Evolutionary conservation across 2,329 filamentous ascomycete species (phyloP).

Genomic region (Aspergillus novoparasiticus): DNA sequence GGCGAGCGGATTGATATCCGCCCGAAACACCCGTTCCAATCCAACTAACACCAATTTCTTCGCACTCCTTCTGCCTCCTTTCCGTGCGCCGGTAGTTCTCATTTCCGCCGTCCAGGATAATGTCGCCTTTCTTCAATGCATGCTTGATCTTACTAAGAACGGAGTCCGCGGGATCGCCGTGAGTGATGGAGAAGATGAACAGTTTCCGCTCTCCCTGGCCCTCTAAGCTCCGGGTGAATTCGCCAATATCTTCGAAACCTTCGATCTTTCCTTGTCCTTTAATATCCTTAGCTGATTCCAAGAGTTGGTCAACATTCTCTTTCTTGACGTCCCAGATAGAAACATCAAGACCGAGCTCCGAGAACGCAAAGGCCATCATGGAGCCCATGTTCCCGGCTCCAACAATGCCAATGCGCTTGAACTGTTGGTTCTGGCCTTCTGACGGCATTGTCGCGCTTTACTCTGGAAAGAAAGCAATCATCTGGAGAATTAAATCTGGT

Average conservation of each 20-base stretch:
- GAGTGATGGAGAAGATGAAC: constrained; percentile 46
- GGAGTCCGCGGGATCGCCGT: constrained; percentile 41
- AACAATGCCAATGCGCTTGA: constrained; percentile 43
- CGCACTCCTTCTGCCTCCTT: constrained; percentile 60
- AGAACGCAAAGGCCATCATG: constrained; percentile 47
- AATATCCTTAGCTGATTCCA: constrained; percentile 24
- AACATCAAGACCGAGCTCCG: constrained; percentile 41
- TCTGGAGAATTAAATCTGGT: neutral
- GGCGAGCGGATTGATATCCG: constrained; percentile 68
- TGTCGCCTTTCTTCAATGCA: constrained; percentile 61
- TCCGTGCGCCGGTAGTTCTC: constrained; percentile 69
- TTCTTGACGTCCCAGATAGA: constrained; percentile 42
- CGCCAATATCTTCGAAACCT: constrained; percentile 37
- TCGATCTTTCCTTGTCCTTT: constrained; percentile 35
- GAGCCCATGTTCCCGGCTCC: constrained; percentile 47
- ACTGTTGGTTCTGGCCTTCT: constrained; percentile 23
- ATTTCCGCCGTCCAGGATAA: constrained; percentile 70
- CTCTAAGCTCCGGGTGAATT: constrained; percentile 40
- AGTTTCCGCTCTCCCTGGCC: constrained; percentile 34
- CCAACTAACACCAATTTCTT: constrained; percentile 62
- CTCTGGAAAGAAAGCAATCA: neutral
- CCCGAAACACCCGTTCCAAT: constrained; percentile 70
- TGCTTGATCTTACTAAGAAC: constrained; percentile 46
- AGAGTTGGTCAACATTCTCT: constrained; percentile 37
- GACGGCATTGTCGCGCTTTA: constrained; percentile 23